Percentiles rank a stretch among this genome's conserved stretches.
Evolutionary conservation across 31 red algal genomes (phyloP).

Genomic region (Bonnemaisonia californica): DNA sequence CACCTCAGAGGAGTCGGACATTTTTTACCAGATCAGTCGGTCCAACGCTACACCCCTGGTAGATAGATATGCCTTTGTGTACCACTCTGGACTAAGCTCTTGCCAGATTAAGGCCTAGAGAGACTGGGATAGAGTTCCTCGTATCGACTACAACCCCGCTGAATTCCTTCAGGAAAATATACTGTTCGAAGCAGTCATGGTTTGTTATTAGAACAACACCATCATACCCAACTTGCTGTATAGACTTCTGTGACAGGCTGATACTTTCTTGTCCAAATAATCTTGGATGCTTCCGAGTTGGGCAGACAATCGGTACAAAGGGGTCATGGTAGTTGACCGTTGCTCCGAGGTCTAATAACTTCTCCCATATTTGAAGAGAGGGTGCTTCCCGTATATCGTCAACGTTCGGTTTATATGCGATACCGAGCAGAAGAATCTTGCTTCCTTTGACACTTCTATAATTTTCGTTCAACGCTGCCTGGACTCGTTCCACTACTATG

Average conservation of each 20-base stretch:
- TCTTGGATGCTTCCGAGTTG: slow-evolving; percentile 63
- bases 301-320: slow-evolving; percentile 59
- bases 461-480: slow-evolving; percentile 66
- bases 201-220: slow-evolving; percentile 76
- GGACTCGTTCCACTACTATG: slow-evolving; percentile 48
- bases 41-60: too few species aligned
- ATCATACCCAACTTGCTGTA: slow-evolving; percentile 25
- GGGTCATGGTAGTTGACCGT: slow-evolving; percentile 77
- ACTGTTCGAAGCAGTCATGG: slow-evolving; percentile 66
- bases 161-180: slow-evolving; percentile 53
- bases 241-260: not conserved
- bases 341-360: slow-evolving; percentile 59
- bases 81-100: too few species aligned
- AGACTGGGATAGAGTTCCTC: slow-evolving; percentile 47
- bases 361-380: slow-evolving; percentile 72
- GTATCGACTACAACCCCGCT: slow-evolving; percentile 80
- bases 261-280: slow-evolving; percentile 57
- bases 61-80: too few species aligned
- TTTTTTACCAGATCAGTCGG: too few species aligned
- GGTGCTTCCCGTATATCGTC: slow-evolving; percentile 91
- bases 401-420: slow-evolving; percentile 91
- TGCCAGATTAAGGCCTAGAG: slow-evolving; percentile 45
- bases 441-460: slow-evolving; percentile 71
- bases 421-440: slow-evolving; percentile 70
- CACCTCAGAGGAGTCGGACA: too few species aligned